Evolutionary conservation across 2,329 filamentous ascomycete species (phyloP).

Genomic region (Phaeoacremonium minimum): DNA sequence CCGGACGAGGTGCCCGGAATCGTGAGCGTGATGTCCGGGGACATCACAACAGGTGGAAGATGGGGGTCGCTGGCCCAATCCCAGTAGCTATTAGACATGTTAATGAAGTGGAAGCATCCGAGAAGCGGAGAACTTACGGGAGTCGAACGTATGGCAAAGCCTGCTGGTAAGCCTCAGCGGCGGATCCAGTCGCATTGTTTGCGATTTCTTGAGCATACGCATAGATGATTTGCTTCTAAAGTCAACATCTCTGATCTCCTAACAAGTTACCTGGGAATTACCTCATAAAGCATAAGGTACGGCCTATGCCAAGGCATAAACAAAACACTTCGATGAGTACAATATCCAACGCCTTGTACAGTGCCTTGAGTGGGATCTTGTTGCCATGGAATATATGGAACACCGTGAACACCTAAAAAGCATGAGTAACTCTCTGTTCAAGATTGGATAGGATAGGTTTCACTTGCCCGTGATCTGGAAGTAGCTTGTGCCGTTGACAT

Average conservation of each 20-base stretch:
- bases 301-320: slow-evolving; percentile 4
- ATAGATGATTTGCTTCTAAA: slow-evolving; percentile 2
- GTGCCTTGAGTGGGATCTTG: neutral
- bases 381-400: slow-evolving; percentile 3
- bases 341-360: slow-evolving; percentile 1
- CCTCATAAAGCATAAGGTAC: slow-evolving; percentile 3
- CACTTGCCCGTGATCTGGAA: neutral
- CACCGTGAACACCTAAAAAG: neutral
- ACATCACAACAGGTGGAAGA: neutral
- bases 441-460: rapidly evolving
- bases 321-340: slow-evolving; percentile 5
- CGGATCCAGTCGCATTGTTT: neutral
- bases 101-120: neutral
- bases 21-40: slow-evolving; percentile 1
- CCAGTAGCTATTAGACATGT: neutral
- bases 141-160: slow-evolving; percentile 1
- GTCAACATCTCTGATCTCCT: neutral
- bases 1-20: neutral
- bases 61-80: slow-evolving; percentile 2
- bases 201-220: slow-evolving; percentile 4
- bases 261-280: rapidly evolving
- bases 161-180: slow-evolving; percentile 1
- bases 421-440: rapidly evolving
- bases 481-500: neutral
- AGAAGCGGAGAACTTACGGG: neutral